Evolutionary conservation across 129 eudicot genomes (phyloP).

Genomic region (Kitagawia praeruptora): DNA sequence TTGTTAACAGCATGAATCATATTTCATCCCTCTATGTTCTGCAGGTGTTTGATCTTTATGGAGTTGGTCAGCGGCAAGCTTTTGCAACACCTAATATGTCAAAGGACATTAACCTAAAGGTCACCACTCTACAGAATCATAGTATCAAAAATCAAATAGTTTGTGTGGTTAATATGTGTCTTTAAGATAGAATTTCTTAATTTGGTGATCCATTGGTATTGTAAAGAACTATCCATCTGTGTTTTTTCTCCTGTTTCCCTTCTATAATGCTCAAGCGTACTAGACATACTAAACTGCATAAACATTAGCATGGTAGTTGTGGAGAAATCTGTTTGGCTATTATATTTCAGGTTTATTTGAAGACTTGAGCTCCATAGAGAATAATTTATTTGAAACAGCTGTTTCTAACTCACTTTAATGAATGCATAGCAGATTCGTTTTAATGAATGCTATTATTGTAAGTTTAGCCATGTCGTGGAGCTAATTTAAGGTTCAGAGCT

Average conservation of each 20-base stretch:
- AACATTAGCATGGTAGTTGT: no score
- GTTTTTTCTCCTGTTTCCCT: neutral
- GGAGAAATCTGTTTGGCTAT: no score
- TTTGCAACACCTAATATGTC: conserved; percentile 64
- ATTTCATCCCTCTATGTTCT: neutral
- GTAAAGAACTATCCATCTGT: neutral
- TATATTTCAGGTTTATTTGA: no score
- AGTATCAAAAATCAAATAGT: neutral
- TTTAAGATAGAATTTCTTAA: neutral
- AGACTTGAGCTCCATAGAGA: no score
- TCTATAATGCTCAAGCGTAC: neutral
- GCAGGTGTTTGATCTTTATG: conserved; percentile 80
- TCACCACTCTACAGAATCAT: conserved; percentile 11
- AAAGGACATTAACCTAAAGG: conserved; percentile 69
- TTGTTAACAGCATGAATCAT: neutral
- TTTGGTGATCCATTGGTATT: neutral
- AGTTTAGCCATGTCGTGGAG: neutral
- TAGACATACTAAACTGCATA: no score
- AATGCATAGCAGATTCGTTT: no score
- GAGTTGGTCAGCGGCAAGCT: conserved; percentile 68
- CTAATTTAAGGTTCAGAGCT: neutral
- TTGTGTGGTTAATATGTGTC: neutral
- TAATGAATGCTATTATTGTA: no score
- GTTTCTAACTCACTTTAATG: no score
- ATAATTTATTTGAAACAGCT: no score